A percentile compares a stretch with the other conserved stretches of the same genome.
These are phyloP conservation scores for Saitozyma sp. DNA, from an alignment of 768 basidiomycete species.

Conservation along the genomic window DNA sequence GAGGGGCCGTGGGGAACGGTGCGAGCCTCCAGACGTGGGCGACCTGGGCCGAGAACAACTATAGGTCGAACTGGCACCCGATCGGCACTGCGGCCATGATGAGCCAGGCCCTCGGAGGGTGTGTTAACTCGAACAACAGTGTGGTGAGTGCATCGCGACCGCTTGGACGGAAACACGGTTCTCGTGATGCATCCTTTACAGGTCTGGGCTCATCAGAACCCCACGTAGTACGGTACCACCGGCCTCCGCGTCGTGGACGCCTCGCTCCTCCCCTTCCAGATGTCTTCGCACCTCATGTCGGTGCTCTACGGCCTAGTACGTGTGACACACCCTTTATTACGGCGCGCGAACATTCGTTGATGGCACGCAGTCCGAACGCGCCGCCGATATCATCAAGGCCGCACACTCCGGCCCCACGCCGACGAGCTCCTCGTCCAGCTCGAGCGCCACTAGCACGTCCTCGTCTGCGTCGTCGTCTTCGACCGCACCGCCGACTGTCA, in stretches of 20 bases:
- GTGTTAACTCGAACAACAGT: constrained; percentile 34
- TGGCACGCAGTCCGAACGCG: constrained; percentile 32
- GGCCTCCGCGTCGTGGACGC: constrained; percentile 45
- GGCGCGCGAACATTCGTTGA: background rate
- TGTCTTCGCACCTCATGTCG: constrained; percentile 41
- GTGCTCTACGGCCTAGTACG: constrained; percentile 43
- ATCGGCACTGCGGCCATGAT: constrained; percentile 49
- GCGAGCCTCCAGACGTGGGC: constrained; percentile 22
- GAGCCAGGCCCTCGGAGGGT: constrained; percentile 38
- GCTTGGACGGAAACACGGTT: background rate
- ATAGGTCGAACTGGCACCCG: constrained; percentile 43
- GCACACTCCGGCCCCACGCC: constrained; percentile 23
- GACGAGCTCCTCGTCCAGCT: constrained; percentile 2
- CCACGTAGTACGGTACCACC: constrained; percentile 30
- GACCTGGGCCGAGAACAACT: constrained; percentile 33
- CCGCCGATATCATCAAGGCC: constrained; percentile 39
- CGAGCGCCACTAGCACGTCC: constrained; percentile 9
- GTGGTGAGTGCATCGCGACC: constrained; percentile 25
- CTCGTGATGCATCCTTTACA: background rate
- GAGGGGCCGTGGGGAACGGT: constrained; percentile 10
- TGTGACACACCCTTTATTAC: background rate
- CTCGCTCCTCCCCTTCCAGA: constrained; percentile 41
- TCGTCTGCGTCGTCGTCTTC: background rate
- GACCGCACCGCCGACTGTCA: constrained; percentile 6
- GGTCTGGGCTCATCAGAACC: background rate